A percentile compares a stretch with the other conserved stretches of the same genome.
Conservation (phyloP, 2,329 filamentous ascomycete genomes). For the Colletotrichum liaoningense region DNA sequence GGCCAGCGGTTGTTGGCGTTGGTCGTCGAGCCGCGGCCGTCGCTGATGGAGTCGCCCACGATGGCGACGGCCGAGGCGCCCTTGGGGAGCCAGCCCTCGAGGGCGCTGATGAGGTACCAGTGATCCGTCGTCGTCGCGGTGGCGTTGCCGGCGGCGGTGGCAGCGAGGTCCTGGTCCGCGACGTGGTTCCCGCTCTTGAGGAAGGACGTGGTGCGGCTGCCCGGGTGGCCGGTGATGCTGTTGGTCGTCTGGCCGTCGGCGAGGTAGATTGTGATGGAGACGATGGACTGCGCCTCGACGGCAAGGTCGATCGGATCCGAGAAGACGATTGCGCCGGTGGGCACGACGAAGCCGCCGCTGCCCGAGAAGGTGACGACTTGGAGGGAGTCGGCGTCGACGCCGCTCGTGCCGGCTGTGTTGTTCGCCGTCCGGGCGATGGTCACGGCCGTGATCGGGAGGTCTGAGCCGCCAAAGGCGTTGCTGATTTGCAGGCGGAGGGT, state of each 20-base stretch:
- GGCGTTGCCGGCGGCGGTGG: slow-evolving; percentile 8
- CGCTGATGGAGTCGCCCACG: slow-evolving; percentile 75
- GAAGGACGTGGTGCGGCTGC: slow-evolving; percentile 68
- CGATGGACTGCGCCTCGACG: slow-evolving; percentile 57
- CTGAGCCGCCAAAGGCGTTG: slow-evolving; percentile 69
- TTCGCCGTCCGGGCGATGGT: slow-evolving; percentile 65
- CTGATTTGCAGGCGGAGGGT: slow-evolving; percentile 70
- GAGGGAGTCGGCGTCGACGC: slow-evolving; percentile 59
- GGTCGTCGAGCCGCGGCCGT: slow-evolving; percentile 70
- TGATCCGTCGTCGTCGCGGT: slow-evolving; percentile 47
- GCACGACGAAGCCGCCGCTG: slow-evolving; percentile 58
- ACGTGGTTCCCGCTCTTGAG: slow-evolving; percentile 65
- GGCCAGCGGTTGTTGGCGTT: slow-evolving; percentile 66
- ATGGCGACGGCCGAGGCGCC: slow-evolving; percentile 59
- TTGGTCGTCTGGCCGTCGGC: slow-evolving; percentile 64
- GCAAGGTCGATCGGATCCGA: slow-evolving; percentile 68
- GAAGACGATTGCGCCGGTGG: slow-evolving; percentile 66
- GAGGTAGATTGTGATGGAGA: slow-evolving; percentile 70
- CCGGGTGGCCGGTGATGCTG: slow-evolving; percentile 70
- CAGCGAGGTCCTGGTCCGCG: slow-evolving; percentile 50
- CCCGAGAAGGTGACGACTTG: slow-evolving; percentile 67
- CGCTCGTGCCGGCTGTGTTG: slow-evolving; percentile 60
- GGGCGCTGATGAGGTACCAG: slow-evolving; percentile 70
- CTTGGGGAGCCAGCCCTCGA: slow-evolving; percentile 64
- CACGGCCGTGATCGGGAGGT: slow-evolving; percentile 67